Percentiles rank a stretch among this genome's conserved stretches.
Conservation (phyloP, 768 basidiomycete species). For the Amanita pallidorosea region DNA sequence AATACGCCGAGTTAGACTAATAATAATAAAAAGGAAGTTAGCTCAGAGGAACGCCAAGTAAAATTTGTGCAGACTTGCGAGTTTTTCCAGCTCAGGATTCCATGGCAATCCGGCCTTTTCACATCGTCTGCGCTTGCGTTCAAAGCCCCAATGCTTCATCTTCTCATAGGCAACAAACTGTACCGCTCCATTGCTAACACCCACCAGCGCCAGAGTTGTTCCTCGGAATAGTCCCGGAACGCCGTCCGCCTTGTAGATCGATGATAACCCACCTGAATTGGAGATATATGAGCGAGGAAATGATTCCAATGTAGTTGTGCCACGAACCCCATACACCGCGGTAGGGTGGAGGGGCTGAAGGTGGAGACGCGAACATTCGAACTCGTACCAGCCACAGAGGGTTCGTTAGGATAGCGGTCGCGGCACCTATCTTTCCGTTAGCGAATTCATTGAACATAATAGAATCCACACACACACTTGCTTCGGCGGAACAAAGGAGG, state of each 20-base stretch:
- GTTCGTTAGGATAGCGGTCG: constrained; percentile 90
- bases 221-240: constrained; percentile 76
- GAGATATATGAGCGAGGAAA: not conserved
- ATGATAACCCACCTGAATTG: constrained; percentile 48
- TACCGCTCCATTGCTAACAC: constrained; percentile 88
- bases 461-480: constrained; percentile 76
- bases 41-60: not conserved
- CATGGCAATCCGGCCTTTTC: constrained; percentile 52
- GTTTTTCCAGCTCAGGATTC: constrained; percentile 69
- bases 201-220: constrained; percentile 78
- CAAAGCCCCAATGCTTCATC: constrained; percentile 86
- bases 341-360: constrained; percentile 63
- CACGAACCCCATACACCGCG: constrained; percentile 65
- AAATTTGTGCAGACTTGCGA: constrained; percentile 41
- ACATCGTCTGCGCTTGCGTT: constrained; percentile 58
- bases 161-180: constrained; percentile 97
- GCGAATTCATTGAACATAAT: not conserved
- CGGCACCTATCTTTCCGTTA: constrained; percentile 53
- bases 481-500: constrained; percentile 87
- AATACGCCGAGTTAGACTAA: constrained; percentile 87
- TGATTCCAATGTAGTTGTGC: not conserved
- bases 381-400: constrained; percentile 98
- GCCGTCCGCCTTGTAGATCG: constrained; percentile 68
- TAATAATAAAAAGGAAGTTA: not conserved
- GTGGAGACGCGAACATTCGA: constrained; percentile 82